Evolutionary conservation across 208 protist species (phyloP), one percentile per base, ranked within the genome.

Genomic region (Leishmania lainsoni): DNA sequence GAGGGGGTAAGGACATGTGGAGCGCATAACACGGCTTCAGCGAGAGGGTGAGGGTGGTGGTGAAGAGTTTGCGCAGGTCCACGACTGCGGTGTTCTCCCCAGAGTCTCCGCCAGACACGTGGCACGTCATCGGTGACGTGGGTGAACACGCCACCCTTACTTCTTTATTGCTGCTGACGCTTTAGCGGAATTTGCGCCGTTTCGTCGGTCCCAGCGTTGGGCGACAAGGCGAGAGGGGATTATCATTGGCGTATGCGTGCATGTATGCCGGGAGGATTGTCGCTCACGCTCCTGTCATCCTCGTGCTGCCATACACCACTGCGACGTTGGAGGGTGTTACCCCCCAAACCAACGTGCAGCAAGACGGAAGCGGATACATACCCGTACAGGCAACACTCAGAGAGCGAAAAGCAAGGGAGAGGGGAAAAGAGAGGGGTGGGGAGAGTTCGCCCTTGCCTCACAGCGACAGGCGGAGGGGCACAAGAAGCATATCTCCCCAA

Each of bases 261-360:
- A 29, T 39, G 29, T 14, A n/a, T 16, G 9, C 8, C 22, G 61
- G 22, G 61, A 39, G 9, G 9, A 29, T 39, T 17, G 61, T 20
- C 56, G 22, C 26, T 12, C 29, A 39, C 35, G 10, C 4, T 66
- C 61, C 35, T 66, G 61, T 1, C 29, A 12, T 12, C 17, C 61
- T 29, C 61, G 61, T 39, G 29, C n/a, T 66, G 29, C 61, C 61
- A 66, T 29, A 66, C n/a, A 35, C n/a, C 12, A 29, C 61, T 66
- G 61, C 35, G 61, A 29, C 61, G 61, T 66, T 66, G 61, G 61
- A 66, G 61, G 61, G 61, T 39, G 29, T 66, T 66, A 66, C 61
- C 61, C 61, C 61, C 61, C 61, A 35, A 66, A 17, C 61, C 61
- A 66, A 66, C 61, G 61, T 29, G 61, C 61, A 66, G 61, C 61